Evolutionary conservation across 176 grass and related monocot species (phyloP), one percentile per base, ranked within the genome.

Genomic region (Ananas comosus): DNA sequence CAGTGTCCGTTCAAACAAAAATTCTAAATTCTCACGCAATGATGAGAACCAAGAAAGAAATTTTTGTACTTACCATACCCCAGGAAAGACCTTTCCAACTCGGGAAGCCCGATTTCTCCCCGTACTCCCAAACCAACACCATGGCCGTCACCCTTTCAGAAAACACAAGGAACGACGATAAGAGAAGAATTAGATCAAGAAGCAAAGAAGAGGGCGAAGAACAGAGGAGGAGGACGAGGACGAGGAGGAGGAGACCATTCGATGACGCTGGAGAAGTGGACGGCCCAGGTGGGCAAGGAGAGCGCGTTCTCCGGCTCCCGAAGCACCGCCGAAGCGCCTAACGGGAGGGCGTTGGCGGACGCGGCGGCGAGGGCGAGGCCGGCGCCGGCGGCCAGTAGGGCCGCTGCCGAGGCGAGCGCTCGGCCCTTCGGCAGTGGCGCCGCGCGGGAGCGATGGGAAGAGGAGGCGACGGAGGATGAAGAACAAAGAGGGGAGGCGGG

Each of bases 241-340:
- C 1, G 23, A 24, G 28, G 25, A 24, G 33, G 2, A 13, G 13
- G 9, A 53, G 74, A 92, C 89, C 94, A 97, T 69, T 97, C 94
- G 59, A 76, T 69, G 78, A 97, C 93, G 83, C 89, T 92, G 79
- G 93, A 97, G 50, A 97, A 81, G 74, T 97, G 93, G 70, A 97
- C 69, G 48, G 82, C 80, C 94, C 89, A 97, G 57, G 94, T 97
- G 76, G 94, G 94, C 28, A 97, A 75, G 12, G 89, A 92, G 16
- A 97, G 89, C 61, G 94, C 86, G 77, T 97, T 97, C 49, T 79
- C 78, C 29, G 93, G 93, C 71, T 97, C 84, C 59, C 79, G 52
- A 68, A 18, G 4, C 33, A 67, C 11, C 14, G 16, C 10, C 1
- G 73, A 33, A 67, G 50, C 48, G 23, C n/a, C 74, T 12, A 61